Evolutionary conservation across 2,329 filamentous ascomycete species (phyloP), one percentile per base, ranked within the genome.

Genomic region (Aureobasidium sp.): DNA sequence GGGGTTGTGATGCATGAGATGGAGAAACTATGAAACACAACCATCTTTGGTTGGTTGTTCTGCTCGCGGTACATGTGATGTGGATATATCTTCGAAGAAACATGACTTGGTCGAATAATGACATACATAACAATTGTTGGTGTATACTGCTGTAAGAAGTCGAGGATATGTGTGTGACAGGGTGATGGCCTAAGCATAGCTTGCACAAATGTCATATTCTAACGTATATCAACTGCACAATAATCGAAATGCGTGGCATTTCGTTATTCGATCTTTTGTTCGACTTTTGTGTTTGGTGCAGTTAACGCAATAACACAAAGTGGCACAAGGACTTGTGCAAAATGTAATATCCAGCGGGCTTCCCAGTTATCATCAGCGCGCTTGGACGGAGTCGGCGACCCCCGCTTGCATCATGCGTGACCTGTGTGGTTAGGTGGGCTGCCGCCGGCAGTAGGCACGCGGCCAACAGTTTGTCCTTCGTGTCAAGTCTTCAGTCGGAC

Each of bases 361-460:
- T 48, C 45, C 34, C 17, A 27, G 14, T 53, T 11, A n/a, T 27
- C 14, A 17, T 37, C 48, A 37, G 15, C 15, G 48, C 48, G 48
- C 48, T 52, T 37, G 20, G 48, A 52, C 47, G 15, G 1, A 14
- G 20, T 34, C 15, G 12, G 31, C 15, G 29, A 25, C 14, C 55
- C 41, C 31, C 55, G 37, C 53, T 57, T 57, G 55, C 22, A 48
- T 48, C 42, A 58, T 48, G 53, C 41, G 53, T 57, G 53, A 57
- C 53, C 41, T 57, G 37, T 25, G 39, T 44, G 41, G 41, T 27
- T 39, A 27, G 31, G 1, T 12, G 31, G 31, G 27, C 47, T 36
- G 31, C 34, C 47, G 29, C 15, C 34, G 5, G 20, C 29, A 52
- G 22, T 2, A 11, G 42, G 14, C 9, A 29, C 22, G 22, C 22